Evolutionary conservation across 129 eudicot species (phyloP), one percentile per base, ranked within the genome.

Genomic region (Ambrosia artemisiifolia): DNA sequence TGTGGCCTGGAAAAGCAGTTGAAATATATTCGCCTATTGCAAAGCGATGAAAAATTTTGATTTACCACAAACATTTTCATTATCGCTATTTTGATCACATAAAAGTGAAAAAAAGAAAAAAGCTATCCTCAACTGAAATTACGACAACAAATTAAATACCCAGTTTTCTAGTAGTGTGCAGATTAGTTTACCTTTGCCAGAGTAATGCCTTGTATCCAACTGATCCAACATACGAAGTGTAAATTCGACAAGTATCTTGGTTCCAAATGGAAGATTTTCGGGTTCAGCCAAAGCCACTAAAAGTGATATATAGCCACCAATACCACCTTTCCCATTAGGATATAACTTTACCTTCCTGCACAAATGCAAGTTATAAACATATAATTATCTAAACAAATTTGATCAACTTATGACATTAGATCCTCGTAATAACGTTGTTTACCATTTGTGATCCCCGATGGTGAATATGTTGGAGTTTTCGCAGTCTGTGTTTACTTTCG

Each of bases 361-460:
- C 49, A 59, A 30, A n/a, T 24, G 32, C 35, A 62, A n/a, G 51
- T 54, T 40, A 40, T 10, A 40, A 40, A 1, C 44, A 40, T 24
- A 24, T 24, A 24, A 0, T 24, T 24, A 24, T 40, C 44, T 40
- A 40, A 7, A 40, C 9, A 40, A 40, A 40, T 10, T 40, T 47
- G n/a, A 36, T 36, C 69, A 38, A 36, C n/a, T 14, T 62, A 62
- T 13, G 46, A 4, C 13, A 10, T 16, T n/a, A 51, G 20, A 51
- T 17, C 6, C 3, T 1, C 0, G 53, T 16, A 38, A 42, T 4
- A 40, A 44, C 28, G n/a, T 17, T 28, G 67, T 49, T 63, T 79
- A 88, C 92, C 96, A 86, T 74, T 83, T 86, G 32, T 84, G 67
- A 34, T 57, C 87, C 19, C 82, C 96, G 11, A 72, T 84, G 54